phyloP scores from a whole-genome alignment of 164 flowering plant species.

The Magnolia officinalis region DNA sequence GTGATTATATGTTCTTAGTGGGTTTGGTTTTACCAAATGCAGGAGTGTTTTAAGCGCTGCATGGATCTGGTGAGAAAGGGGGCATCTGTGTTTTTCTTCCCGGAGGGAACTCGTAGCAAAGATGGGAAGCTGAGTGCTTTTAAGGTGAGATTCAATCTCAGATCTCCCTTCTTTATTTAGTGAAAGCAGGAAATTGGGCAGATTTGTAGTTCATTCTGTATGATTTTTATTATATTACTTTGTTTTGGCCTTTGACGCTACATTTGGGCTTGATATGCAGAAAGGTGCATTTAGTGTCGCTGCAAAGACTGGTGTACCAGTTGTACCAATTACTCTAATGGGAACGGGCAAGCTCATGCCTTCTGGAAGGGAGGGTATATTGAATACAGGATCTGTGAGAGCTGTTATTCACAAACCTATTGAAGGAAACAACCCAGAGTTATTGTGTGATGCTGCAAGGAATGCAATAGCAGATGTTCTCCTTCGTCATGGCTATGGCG shows the following conservation, averaged over 20 bases:
- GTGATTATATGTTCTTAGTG: neutral
- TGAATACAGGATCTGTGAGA: conserved; percentile 67
- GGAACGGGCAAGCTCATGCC: conserved; percentile 98
- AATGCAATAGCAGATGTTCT: conserved; percentile 53
- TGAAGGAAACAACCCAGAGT: conserved; percentile 56
- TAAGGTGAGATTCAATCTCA: conserved; percentile 54
- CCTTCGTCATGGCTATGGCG: conserved; percentile 27
- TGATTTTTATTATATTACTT: neutral
- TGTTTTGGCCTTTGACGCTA: neutral
- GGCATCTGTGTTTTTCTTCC: conserved; percentile 92
- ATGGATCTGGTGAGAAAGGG: conserved; percentile 74
- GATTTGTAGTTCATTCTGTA: neutral
- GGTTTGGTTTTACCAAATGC: conserved; percentile 11
- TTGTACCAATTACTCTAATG: conserved; percentile 82
- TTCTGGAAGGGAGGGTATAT: conserved; percentile 61
- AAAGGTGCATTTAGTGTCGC: conserved; percentile 97
- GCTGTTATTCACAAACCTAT: conserved; percentile 75
- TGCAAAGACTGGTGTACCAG: conserved; percentile 75
- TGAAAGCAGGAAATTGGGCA: neutral
- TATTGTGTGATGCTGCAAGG: conserved; percentile 58
- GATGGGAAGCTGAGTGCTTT: conserved; percentile 77
- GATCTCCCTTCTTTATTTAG: neutral
- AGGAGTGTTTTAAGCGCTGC: conserved; percentile 89
- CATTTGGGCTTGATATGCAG: conserved; percentile 35
- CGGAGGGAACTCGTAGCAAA: conserved; percentile 94